These are phyloP conservation scores for Xylariaceae sp. DNA, from an alignment of 2,329 filamentous ascomycete genomes.

Conservation along the genomic window DNA sequence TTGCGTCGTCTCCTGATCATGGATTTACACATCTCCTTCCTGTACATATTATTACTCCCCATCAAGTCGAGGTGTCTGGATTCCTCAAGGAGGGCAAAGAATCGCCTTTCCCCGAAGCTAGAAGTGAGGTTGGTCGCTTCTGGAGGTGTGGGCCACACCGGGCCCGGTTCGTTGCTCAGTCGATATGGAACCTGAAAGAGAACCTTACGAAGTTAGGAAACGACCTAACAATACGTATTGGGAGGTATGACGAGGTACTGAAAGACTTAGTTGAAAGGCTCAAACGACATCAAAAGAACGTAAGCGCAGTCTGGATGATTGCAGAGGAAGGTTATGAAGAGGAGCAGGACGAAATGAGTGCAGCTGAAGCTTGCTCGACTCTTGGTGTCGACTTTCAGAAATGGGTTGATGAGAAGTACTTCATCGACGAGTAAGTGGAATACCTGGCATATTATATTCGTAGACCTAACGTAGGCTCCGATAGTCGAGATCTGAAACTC, in stretches of 20 bases:
- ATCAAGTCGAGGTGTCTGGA: constrained; percentile 77
- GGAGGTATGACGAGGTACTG: constrained; percentile 65
- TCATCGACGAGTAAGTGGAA: constrained; percentile 74
- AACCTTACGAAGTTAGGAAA: constrained; percentile 65
- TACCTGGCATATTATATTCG: not conserved
- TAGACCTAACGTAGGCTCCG: constrained; percentile 2
- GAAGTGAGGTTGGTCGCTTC: constrained; percentile 68
- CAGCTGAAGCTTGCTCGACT: constrained; percentile 60
- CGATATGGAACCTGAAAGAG: constrained; percentile 74
- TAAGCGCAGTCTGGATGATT: constrained; percentile 77
- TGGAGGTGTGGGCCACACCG: constrained; percentile 78
- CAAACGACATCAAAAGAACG: constrained; percentile 49
- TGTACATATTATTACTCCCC: constrained; percentile 70
- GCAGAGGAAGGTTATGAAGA: constrained; percentile 75
- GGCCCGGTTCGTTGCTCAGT: constrained; percentile 74
- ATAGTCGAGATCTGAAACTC: constrained; percentile 71
- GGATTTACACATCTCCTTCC: constrained; percentile 74
- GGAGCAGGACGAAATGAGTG: constrained; percentile 64
- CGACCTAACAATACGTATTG: constrained; percentile 69
- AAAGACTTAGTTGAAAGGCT: constrained; percentile 61
- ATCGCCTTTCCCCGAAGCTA: constrained; percentile 73
- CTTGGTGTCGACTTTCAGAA: constrained; percentile 65
- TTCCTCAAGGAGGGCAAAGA: constrained; percentile 63
- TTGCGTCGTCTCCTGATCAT: constrained; percentile 56
- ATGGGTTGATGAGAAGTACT: constrained; percentile 80